Base-by-base conservation (phyloP, 2,329 filamentous ascomycete species). In the Fusarium concolor region DNA sequence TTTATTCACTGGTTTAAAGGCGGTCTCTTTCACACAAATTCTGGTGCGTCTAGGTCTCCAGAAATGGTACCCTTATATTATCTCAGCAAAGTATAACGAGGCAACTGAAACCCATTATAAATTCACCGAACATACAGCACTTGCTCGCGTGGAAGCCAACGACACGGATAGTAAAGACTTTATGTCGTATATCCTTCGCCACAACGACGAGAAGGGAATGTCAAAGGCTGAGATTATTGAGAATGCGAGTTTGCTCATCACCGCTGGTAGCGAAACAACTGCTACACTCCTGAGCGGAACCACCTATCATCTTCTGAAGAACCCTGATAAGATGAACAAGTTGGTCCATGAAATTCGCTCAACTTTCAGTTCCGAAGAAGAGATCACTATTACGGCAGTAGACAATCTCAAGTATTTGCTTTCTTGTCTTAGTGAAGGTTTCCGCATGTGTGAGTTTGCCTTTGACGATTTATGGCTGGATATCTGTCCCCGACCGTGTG, bases 131-230 rank as follows among this genome's bases (percentile, higher is more conserved):
- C 46, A 62, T 14, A 17, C 24, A 1, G 56, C 59, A 3, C 39
- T 60, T 1, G 56, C 56, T 6, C 59, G 59, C 0, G 11, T 62
- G 1, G 47, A 62, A 9, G 31, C 41, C 3, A 55, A 46, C 1
- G 41, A 46, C 7, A 38, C 41, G 0, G 37, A 38, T 3, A 55
- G 29, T 0, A 35, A 55, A 8, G 59, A 62, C 3, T 62, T 62
- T 0, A 62, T 62, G 56, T 62, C 56, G 0, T 62, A 62, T 4
- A 28, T 62, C 2, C 59, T 62, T 17, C 59, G 59, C 1, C 22
- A 62, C 9, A 62, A 62, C 1, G 59, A 62, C 14, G 59, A 62
- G 3, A 31, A 50, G 2, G 59, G 59, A 3, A 55, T 62, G 56
- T 62, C 59, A 0, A 10, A 31, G 2, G n/a, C 37, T n/a, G 59